These are phyloP conservation scores for Penicillium sp. DNA, from an alignment of 2,329 filamentous ascomycete genomes.

Conservation along the genomic window DNA sequence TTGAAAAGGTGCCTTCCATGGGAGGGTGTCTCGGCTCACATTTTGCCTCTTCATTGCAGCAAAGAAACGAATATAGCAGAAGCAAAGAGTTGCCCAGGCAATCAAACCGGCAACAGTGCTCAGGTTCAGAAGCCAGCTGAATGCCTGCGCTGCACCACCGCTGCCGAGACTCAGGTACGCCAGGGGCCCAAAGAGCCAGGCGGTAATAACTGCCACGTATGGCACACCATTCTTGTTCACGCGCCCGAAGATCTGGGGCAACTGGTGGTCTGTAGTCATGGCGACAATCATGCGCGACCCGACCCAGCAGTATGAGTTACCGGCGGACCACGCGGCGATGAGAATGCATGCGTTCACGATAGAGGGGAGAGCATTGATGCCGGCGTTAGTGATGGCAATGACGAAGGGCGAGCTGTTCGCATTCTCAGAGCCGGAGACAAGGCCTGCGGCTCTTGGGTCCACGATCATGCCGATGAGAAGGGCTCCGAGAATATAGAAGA, in stretches of 20 bases:
- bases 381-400: slow-evolving; percentile 29
- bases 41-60: slow-evolving; percentile 38
- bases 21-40: slow-evolving; percentile 33
- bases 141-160: slow-evolving; percentile 32
- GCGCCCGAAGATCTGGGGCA: slow-evolving; percentile 49
- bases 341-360: slow-evolving; percentile 33
- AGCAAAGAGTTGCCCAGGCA: slow-evolving; percentile 39
- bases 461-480: slow-evolving; percentile 27
- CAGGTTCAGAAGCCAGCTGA: slow-evolving; percentile 38
- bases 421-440: slow-evolving; percentile 23
- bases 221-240: slow-evolving; percentile 48
- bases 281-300: slow-evolving; percentile 54
- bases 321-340: slow-evolving; percentile 34
- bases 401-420: slow-evolving; percentile 31
- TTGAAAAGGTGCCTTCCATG: slow-evolving; percentile 45
- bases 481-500: slow-evolving; percentile 32
- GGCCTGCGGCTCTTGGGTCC: slow-evolving; percentile 14
- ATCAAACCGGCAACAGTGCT: slow-evolving; percentile 42
- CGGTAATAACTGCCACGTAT: slow-evolving; percentile 50
- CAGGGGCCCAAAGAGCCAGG: slow-evolving; percentile 40
- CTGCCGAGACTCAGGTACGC: slow-evolving; percentile 36
- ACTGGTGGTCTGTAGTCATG: slow-evolving; percentile 52
- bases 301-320: slow-evolving; percentile 40
- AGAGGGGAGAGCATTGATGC: slow-evolving; percentile 28
- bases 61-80: slow-evolving; percentile 47